A percentile compares a stretch with the other conserved stretches of the same genome.
These are phyloP conservation scores for Rutstroemia sp. DNA, from an alignment of 2,329 filamentous ascomycete species.

Conservation along the genomic window DNA sequence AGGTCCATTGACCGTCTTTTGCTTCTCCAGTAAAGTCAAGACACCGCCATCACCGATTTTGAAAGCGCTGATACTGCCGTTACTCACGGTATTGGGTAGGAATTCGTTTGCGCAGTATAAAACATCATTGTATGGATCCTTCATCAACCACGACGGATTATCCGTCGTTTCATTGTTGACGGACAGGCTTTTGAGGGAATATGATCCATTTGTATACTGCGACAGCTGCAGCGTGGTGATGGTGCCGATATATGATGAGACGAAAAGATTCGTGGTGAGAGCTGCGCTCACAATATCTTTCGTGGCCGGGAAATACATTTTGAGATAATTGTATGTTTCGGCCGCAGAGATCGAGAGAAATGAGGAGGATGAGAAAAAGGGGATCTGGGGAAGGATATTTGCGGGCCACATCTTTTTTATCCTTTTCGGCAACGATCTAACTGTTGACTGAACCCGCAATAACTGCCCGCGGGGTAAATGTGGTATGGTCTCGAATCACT, in stretches of 20 bases:
- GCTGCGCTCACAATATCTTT: constrained; percentile 15
- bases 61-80: constrained; percentile 19
- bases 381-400: background rate
- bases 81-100: background rate
- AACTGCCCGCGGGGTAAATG: too few species aligned
- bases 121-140: constrained; percentile 18
- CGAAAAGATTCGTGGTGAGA: constrained; percentile 28
- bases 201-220: constrained; percentile 18
- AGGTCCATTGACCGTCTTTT: constrained; percentile 33
- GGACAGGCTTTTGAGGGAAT: constrained; percentile 16
- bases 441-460: background rate
- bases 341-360: background rate
- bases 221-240: constrained; percentile 30
- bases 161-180: constrained; percentile 19
- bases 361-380: background rate
- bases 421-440: too few species aligned
- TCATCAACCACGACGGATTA: constrained; percentile 23
- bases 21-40: constrained; percentile 32
- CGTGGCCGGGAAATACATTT: constrained; percentile 17
- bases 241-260: constrained; percentile 33
- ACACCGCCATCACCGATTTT: constrained; percentile 32
- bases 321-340: constrained; percentile 1
- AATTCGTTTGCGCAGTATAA: constrained; percentile 26
- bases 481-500: too few species aligned
- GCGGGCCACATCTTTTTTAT: too few species aligned